A percentile compares a stretch with the other conserved stretches of the same genome.
Evolutionary conservation across 2,329 filamentous ascomycete genomes (phyloP).

Genomic region (Arthroderma uncinatum): DNA sequence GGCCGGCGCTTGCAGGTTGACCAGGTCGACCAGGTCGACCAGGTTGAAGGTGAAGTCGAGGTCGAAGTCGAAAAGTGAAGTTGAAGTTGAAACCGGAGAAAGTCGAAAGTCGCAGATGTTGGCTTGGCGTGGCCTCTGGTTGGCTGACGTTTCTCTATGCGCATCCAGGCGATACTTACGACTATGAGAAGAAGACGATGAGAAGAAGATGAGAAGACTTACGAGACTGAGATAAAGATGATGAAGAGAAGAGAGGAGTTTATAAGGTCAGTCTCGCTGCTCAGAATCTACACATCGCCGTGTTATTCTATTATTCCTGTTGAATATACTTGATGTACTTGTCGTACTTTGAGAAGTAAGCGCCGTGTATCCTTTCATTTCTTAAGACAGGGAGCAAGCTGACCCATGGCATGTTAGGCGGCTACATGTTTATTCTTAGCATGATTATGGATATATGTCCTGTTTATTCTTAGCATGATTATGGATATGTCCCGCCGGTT

Average conservation of each 20-base stretch:
- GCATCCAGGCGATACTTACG: too few relatives aligned
- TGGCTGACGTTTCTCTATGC: not conserved
- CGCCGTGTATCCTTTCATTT: not conserved
- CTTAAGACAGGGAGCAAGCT: not conserved
- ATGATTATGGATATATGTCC: not conserved
- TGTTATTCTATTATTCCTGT: too few relatives aligned
- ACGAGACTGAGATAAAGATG: too few relatives aligned
- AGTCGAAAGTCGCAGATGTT: not conserved
- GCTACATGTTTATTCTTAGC: not conserved
- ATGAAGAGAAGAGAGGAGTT: too few relatives aligned
- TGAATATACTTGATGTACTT: too few relatives aligned
- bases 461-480: not conserved
- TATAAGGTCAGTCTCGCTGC: too few relatives aligned
- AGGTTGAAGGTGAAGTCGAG: not conserved
- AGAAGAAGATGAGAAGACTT: too few relatives aligned
- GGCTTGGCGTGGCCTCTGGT: slow-evolving; percentile 2
- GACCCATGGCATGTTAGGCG: not conserved
- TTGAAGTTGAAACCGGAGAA: not conserved
- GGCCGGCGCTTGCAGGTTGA: not conserved
- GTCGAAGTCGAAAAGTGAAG: not conserved
- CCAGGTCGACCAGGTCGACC: not conserved
- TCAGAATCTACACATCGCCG: too few relatives aligned
- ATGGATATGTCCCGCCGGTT: not conserved
- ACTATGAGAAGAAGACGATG: too few relatives aligned
- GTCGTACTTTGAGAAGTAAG: too few relatives aligned